Evolutionary conservation across 257 asterid species (phyloP), one percentile per base, ranked within the genome.

Genomic region (Thymus quinquecostatus): DNA sequence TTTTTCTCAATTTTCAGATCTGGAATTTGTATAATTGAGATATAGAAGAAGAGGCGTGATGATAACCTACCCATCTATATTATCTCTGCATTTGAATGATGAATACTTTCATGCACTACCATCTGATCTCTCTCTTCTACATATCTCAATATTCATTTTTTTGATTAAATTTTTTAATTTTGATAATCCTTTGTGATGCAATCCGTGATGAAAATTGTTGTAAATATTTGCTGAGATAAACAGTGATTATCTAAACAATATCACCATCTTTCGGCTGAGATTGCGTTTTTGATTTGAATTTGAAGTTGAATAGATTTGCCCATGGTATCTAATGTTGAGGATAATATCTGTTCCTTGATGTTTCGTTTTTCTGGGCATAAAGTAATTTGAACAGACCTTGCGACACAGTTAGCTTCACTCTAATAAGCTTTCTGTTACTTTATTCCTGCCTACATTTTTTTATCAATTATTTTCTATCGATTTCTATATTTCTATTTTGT

Each of bases 261-360:
- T 84, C 95, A 91, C 92, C 88, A 91, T 91, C 93, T 89, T 89
- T 91, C 88, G 92, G 72, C 90, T 91, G 97, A 82, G 96, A 82
- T 83, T 87, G 93, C 85, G 61, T 21, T 48, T 57, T 38, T 33
- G 3, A 7, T 8, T 36, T 2, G 6, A 41, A 43, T 71, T 13
- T 53, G 12, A 6, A 27, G 28, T 44, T 30, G 9, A 51, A 55
- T 27, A 21, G 21, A 21, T n/a, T 5, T 4, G 97, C 96, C 83
- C 63, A 38, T 72, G 83, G 87, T 83, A 83, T 78, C 87, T 83
- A 78, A 82, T 86, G 82, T 72, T 82, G 85, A 74, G 88, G 45
- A 74, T 69, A 2, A 28, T 6, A 11, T n/a, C 10, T n/a, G 82
- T 88, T 54, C 75, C 81, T 79, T 87, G 86, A 21, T 57, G 69